Base-by-base conservation (phyloP, 371 early-diverging fungal genomes). In the Rhizopus arrhizus region DNA sequence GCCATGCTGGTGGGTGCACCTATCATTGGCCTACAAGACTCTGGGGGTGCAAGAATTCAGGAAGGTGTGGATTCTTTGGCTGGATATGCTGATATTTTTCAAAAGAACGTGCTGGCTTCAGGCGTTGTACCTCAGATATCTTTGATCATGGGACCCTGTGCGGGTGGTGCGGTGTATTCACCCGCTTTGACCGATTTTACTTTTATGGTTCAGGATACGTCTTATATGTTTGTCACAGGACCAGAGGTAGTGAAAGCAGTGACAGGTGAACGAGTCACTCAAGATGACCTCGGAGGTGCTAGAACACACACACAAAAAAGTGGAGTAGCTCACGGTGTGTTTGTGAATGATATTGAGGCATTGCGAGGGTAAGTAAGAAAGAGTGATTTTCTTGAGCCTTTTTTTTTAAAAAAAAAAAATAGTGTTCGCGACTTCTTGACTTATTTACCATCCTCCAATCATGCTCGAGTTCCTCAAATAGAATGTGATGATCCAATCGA, bases 31-130 rank as follows among this genome's bases (percentile, higher is more conserved):
- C 69, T 98, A 36, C 94, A 98, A 67, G 98, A 98, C 77, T 95
- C 96, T 56, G 98, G 98, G 52, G 98, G 98, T 69, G 98, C 98
- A 34, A 87, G 98, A 66, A 98, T 98, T 61, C 97, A 98, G 72
- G 98, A 98, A 73, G 98, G 98, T 61, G 97, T 98, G 5, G 96
- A 95, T 69, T 95, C 96, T 13, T 75, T 98, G 46, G 96, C 92
- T 13, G 98, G 98, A 3, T 96, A 96, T 76, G 95, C 95, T 28
- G 96, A 96, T 64, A 96, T 98, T 61, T 97, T 98, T 80, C 91
- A 92, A 73, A 86, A 89, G 62, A 97, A 97, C 73, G 96, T 95
- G 34, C 58, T 90, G 66, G 94, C 95, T 3, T 94, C 95, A 2
- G 98, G 98, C 13, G 97, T 96, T 9, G 82, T 97, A 41, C 98